phyloP scores from a whole-genome alignment of 768 basidiomycete species.

The Boletus sp. region DNA sequence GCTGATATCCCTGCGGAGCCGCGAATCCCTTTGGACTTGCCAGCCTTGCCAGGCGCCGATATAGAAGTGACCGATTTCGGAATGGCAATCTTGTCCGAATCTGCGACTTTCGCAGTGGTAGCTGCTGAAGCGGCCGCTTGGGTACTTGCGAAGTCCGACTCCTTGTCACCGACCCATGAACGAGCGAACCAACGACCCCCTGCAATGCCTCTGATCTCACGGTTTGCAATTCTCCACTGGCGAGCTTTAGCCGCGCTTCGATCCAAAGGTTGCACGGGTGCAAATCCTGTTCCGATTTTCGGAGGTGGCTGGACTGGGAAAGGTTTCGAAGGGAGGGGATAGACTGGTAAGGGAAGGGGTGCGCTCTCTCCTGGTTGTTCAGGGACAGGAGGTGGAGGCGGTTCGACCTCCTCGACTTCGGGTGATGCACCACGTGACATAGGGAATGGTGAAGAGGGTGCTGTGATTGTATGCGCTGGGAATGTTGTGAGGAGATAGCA shows the following conservation, averaged over 20 bases:
- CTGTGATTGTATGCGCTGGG: conserved; percentile 63
- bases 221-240: conserved; percentile 70
- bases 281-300: conserved; percentile 74
- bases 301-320: conserved; percentile 78
- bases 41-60: conserved; percentile 45
- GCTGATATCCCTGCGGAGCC: conserved; percentile 44
- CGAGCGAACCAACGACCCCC: conserved; percentile 80
- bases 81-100: conserved; percentile 26
- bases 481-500: conserved; percentile 6
- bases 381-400: conserved; percentile 28
- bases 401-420: conserved; percentile 44
- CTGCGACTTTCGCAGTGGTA: conserved; percentile 28
- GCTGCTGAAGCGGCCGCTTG: conserved; percentile 28
- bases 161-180: conserved; percentile 84
- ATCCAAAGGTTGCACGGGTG: conserved; percentile 65
- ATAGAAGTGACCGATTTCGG: conserved; percentile 45
- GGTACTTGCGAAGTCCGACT: conserved; percentile 58
- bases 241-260: conserved; percentile 59
- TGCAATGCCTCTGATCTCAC: conserved; percentile 79
- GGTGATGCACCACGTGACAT: conserved; percentile 40
- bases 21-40: conserved; percentile 40
- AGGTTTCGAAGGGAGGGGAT: conserved; percentile 79
- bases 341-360: conserved; percentile 57
- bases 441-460: conserved; percentile 66
- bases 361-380: conserved; percentile 45